Percentiles rank a stretch among this genome's conserved stretches.
Evolutionary conservation across 2,329 filamentous ascomycete genomes (phyloP).

Genomic region (Diaporthe nobilis): DNA sequence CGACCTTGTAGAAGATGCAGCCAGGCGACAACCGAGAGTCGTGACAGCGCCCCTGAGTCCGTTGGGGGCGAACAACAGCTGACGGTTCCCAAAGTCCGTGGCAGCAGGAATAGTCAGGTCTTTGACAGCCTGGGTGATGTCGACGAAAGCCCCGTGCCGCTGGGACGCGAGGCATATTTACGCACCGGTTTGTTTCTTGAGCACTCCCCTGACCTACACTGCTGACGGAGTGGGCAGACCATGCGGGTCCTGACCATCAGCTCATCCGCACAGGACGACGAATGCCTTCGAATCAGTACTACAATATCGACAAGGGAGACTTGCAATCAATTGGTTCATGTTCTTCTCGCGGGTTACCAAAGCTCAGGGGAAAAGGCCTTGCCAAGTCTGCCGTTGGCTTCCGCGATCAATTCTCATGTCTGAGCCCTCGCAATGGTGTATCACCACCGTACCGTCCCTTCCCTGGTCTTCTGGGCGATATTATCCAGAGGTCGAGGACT

Average conservation of each 20-base stretch:
- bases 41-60: conserved; percentile 45
- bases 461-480: conserved; percentile 34
- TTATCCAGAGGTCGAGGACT: conserved; percentile 35
- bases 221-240: neutral
- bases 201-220: neutral
- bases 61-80: conserved; percentile 47
- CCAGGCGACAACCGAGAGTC: conserved; percentile 45
- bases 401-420: conserved; percentile 32
- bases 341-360: conserved; percentile 18
- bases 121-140: conserved; percentile 23
- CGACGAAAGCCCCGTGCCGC: conserved; percentile 29
- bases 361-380: conserved; percentile 17
- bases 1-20: conserved; percentile 42
- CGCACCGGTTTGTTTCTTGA: conserved; percentile 15
- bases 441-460: conserved; percentile 33
- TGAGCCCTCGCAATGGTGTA: conserved; percentile 26
- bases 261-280: neutral
- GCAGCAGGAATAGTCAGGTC: conserved; percentile 32
- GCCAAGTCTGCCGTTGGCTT: conserved; percentile 35
- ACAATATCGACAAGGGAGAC: conserved; percentile 6
- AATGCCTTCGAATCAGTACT: conserved; percentile 9
- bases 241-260: neutral
- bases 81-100: conserved; percentile 54
- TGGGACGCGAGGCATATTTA: conserved; percentile 32
- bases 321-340: conserved; percentile 2